Percentiles rank a stretch among this genome's conserved stretches.
phyloP scores from a whole-genome alignment of 352 stramenopile genomes.

The Saprolegnia parasitica region DNA sequence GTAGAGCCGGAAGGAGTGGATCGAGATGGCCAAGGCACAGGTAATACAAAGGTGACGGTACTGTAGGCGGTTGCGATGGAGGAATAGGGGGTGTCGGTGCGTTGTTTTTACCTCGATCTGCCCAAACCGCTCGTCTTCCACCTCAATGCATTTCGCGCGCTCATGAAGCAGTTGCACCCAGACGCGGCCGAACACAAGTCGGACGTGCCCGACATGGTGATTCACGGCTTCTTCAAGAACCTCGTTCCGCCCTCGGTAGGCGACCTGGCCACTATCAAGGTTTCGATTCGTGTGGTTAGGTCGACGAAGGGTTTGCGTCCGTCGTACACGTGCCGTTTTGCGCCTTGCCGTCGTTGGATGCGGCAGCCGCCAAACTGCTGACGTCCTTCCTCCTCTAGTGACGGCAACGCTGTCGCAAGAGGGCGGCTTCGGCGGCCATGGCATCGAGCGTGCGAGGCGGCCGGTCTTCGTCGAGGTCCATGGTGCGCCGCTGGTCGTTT shows the following conservation, averaged over 20 bases:
- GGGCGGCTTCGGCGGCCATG: constrained; percentile 23
- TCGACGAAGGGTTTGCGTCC: constrained; percentile 64
- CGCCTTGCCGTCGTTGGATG: background rate
- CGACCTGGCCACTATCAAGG: background rate
- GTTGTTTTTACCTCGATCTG: constrained; percentile 77
- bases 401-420: constrained; percentile 1
- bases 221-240: constrained; percentile 87
- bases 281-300: constrained; percentile 33
- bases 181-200: constrained; percentile 54
- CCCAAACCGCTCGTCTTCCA: constrained; percentile 76
- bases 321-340: constrained; percentile 65
- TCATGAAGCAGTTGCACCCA: constrained; percentile 31
- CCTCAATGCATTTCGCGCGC: constrained; percentile 75
- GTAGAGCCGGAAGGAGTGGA: constrained; percentile 62
- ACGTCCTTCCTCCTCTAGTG: constrained; percentile 22
- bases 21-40: constrained; percentile 60
- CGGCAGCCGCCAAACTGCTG: constrained; percentile 1
- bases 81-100: constrained; percentile 48
- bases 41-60: constrained; percentile 30
- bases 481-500: constrained; percentile 11
- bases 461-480: constrained; percentile 18
- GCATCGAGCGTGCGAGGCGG: background rate
- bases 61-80: background rate
- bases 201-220: constrained; percentile 68
- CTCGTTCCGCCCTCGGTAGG: constrained; percentile 42